phyloP scores from a whole-genome alignment of 192 early-diverging fungal species.

The Jimgerdemannia flammicorona region DNA sequence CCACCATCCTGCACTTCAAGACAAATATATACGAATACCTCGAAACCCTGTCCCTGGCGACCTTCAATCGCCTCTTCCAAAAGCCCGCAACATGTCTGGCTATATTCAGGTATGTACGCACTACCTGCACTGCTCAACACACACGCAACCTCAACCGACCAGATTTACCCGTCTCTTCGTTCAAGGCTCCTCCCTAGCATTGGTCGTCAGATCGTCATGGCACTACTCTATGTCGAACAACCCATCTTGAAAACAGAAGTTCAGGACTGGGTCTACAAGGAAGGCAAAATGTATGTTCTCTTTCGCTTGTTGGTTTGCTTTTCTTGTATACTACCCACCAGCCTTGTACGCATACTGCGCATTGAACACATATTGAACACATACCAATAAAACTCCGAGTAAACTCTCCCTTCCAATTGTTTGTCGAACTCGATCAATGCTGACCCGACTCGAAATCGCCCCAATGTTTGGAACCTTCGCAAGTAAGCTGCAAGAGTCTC shows the following conservation, averaged over 20 bases:
- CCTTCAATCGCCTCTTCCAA: constrained; percentile 75
- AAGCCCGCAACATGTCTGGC: constrained; percentile 93
- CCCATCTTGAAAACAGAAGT: constrained; percentile 58
- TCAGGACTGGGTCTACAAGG: constrained; percentile 27
- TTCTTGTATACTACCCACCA: background rate
- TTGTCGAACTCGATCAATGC: too few species aligned
- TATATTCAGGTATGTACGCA: constrained; percentile 65
- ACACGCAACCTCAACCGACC: background rate
- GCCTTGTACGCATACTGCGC: background rate
- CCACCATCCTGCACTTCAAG: constrained; percentile 35
- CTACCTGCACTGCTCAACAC: background rate
- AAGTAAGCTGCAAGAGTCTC: constrained; percentile 58
- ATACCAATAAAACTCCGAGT: background rate
- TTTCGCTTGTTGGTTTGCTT: background rate
- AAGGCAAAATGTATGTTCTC: constrained; percentile 27
- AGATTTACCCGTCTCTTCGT: background rate
- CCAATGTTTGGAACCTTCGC: constrained; percentile 2
- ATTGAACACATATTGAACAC: background rate
- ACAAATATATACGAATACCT: constrained; percentile 78
- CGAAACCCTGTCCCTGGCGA: constrained; percentile 71
- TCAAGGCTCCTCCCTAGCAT: constrained; percentile 71
- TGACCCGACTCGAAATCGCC: background rate
- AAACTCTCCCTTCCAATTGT: too few species aligned
- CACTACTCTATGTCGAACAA: constrained; percentile 71
- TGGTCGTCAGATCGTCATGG: constrained; percentile 87